Conservation (phyloP, 2,329 filamentous ascomycete species). For the Tolypocladium endophyticum region DNA sequence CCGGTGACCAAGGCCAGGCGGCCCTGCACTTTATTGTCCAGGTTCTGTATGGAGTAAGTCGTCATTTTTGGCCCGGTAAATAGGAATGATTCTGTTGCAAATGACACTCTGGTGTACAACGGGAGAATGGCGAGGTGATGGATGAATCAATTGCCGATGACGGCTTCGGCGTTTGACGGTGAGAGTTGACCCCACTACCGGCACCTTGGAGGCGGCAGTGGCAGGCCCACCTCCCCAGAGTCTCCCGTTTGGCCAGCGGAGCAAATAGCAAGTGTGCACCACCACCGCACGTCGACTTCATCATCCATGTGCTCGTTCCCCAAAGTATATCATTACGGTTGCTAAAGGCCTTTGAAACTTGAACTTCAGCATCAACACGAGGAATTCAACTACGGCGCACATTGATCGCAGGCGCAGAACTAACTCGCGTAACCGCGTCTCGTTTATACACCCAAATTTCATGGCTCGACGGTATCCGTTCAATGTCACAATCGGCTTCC, state of each 20-base stretch:
- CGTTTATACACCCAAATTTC: neutral
- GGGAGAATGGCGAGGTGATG: neutral
- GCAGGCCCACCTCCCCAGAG: neutral
- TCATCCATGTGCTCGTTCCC: too few species aligned
- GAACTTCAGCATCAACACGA: too few species aligned
- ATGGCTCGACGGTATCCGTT: neutral
- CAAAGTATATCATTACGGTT: neutral
- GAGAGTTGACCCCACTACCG: neutral
- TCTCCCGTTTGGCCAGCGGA: too few species aligned
- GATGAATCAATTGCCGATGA: neutral
- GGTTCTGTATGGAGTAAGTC: conserved; percentile 10
- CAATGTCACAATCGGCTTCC: neutral
- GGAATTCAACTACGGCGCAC: too few species aligned
- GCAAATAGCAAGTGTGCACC: too few species aligned
- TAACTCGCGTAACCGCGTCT: too few species aligned
- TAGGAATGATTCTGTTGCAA: neutral
- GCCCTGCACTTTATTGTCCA: conserved; percentile 14
- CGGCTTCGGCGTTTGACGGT: neutral
- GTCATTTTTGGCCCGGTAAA: conserved; percentile 4
- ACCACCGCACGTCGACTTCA: too few species aligned
- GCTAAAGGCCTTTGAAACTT: too few species aligned
- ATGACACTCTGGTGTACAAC: neutral
- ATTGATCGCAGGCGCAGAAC: too few species aligned
- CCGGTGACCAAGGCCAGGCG: conserved; percentile 22
- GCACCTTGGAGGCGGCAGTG: too few species aligned